These are phyloP conservation scores for Dioscorea cayenensis DNA, from an alignment of 116 monocot genomes.

Conservation along the genomic window DNA sequence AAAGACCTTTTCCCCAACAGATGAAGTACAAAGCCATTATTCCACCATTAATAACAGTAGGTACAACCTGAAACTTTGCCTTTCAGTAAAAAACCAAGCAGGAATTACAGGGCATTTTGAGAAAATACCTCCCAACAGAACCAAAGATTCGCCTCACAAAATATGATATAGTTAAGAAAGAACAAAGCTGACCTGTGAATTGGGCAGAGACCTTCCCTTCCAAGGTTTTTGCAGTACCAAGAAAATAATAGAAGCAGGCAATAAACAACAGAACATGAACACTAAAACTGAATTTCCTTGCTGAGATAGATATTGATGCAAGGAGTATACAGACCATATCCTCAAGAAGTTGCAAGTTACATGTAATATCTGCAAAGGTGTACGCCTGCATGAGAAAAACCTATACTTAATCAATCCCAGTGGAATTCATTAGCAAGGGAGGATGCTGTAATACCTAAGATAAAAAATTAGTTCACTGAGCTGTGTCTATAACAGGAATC, in stretches of 20 bases:
- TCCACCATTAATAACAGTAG: conserved; percentile 93
- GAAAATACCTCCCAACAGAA: background rate
- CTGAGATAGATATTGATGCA: conserved; percentile 64
- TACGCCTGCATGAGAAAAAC: conserved; percentile 39
- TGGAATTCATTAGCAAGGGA: no score
- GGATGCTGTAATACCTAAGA: no score
- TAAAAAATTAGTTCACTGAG: no score
- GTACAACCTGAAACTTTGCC: conserved; percentile 59
- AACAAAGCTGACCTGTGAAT: conserved; percentile 69
- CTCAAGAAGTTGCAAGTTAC: conserved; percentile 82
- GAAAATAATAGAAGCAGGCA: conserved; percentile 83
- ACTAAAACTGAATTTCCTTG: conserved; percentile 64
- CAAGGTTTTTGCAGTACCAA: conserved; percentile 84
- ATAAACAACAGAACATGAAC: conserved; percentile 78
- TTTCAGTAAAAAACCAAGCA: conserved; percentile 15
- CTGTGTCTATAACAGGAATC: no score
- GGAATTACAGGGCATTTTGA: background rate
- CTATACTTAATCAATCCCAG: no score
- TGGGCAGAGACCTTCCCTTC: conserved; percentile 85
- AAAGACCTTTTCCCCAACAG: conserved; percentile 93
- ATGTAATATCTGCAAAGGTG: conserved; percentile 88
- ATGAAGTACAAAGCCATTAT: conserved; percentile 82
- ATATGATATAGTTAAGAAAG: conserved; percentile 2
- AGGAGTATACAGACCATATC: conserved; percentile 96
- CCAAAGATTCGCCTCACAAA: background rate